Base-by-base conservation (phyloP, 2,329 filamentous ascomycete species). In the Emydomyces testavorans region DNA sequence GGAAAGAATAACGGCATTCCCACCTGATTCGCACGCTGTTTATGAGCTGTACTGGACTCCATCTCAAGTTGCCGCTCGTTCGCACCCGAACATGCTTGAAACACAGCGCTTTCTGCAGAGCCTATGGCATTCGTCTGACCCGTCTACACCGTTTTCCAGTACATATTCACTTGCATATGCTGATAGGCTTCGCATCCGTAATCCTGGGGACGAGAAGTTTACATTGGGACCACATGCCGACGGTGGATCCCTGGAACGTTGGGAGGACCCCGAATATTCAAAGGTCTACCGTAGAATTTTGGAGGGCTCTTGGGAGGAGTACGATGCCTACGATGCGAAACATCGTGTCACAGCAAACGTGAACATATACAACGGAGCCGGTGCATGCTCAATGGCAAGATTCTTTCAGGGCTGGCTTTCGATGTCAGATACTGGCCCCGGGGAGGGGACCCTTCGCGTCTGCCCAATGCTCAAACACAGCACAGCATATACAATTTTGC, bases 391-490 rank as follows among this genome's bases (percentile, higher is more conserved):
- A 36, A 87, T 88, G 71, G 88, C 94, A 65, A 76, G 90, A 31
- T 84, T 87, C 74, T 90, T 85, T 63, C 89, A 95, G 65, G 89
- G 87, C 15, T 95, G 89, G 89, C 65, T 95, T 45, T 63, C 65
- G n/a, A 82, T 95, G 74, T 87, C 82, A 50, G 68, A 71, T n/a
- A 82, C 79, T 0, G 79, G 74, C 0, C 84, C 85, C 0, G 73
- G 74, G 4, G 81, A 94, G 66, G 89, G 89, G 0, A 92, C 88
- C 0, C 66, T 95, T 45, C 73, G 85, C 36, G 83, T 94, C 1
- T 89, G 89, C 57, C 89, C 89, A 0, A 70, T 93, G 45, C 67
- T 92, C 38, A 75, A 76, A 53, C 76, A 85, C 46, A 79, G 85
- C 0, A 92, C 84, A 0, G 80, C 83, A 0, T 95, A 95, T 59